These are phyloP conservation scores for Cryptococcus deneoformans DNA, from an alignment of 1,284 basidiomycete genomes.

Conservation along the genomic window DNA sequence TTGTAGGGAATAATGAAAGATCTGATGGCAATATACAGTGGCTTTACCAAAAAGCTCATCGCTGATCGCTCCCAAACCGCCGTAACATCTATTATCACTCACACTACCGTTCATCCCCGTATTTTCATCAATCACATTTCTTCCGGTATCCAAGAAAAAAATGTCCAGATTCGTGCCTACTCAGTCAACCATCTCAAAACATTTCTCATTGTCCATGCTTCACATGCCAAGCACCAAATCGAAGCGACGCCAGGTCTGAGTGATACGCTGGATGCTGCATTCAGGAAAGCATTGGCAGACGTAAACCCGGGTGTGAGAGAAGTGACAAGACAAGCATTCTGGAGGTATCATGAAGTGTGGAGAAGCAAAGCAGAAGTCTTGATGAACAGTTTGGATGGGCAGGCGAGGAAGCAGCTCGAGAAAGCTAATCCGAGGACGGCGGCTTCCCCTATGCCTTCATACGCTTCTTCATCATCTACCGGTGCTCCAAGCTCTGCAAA, in stretches of 20 bases:
- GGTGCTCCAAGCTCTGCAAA: not conserved
- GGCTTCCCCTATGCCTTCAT: not conserved
- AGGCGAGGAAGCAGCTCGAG: conserved; percentile 77
- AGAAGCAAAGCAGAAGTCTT: conserved; percentile 63
- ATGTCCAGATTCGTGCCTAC: conserved; percentile 70
- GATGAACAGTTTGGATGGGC: conserved; percentile 65
- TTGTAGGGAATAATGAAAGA: not conserved
- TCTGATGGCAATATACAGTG: conserved; percentile 46
- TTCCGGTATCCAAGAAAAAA: conserved; percentile 78
- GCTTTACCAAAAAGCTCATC: conserved; percentile 92
- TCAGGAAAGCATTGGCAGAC: conserved; percentile 73
- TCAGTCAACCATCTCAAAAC: conserved; percentile 64
- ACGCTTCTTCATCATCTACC: conserved; percentile 3
- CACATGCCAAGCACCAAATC: conserved; percentile 61
- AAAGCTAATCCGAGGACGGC: conserved; percentile 62
- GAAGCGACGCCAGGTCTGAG: conserved; percentile 61
- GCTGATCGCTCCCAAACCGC: conserved; percentile 80
- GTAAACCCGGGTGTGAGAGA: conserved; percentile 77
- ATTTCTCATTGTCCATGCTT: conserved; percentile 68
- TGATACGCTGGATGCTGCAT: conserved; percentile 65
- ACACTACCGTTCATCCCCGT: conserved; percentile 71
- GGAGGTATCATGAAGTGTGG: conserved; percentile 77
- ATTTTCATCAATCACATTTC: conserved; percentile 69
- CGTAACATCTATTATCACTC: conserved; percentile 64
- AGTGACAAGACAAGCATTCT: conserved; percentile 69